Conservation (phyloP, 2,329 filamentous ascomycete genomes). For the Colletotrichum sp. region DNA sequence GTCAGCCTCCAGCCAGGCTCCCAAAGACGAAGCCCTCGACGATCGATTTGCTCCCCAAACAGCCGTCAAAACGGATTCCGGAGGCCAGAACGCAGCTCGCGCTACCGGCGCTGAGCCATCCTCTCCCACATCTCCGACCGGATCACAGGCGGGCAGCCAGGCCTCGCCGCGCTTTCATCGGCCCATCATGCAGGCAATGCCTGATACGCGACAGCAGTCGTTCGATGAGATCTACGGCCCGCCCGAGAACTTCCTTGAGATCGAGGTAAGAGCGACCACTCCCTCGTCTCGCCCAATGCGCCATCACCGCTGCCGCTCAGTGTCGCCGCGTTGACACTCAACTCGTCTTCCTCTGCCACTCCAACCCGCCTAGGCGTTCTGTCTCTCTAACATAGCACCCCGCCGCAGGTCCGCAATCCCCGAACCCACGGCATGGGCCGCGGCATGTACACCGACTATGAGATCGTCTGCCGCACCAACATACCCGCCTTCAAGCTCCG, state of each 20-base stretch:
- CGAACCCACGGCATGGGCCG: conserved; percentile 94
- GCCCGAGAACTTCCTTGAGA: conserved; percentile 98
- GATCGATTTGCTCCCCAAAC: neutral
- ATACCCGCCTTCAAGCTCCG: conserved; percentile 98
- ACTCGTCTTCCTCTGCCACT: neutral
- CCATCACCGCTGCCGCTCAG: neutral
- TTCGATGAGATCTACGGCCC: conserved; percentile 99
- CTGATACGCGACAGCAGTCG: conserved; percentile 83
- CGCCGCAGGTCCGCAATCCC: conserved; percentile 81
- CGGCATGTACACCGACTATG: conserved; percentile 98
- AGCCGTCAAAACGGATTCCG: conserved; percentile 49
- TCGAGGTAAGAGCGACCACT: conserved; percentile 69
- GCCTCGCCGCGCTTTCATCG: conserved; percentile 46
- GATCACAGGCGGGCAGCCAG: conserved; percentile 22
- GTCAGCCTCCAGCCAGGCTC: neutral
- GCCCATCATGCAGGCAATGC: conserved; percentile 69
- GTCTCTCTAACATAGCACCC: neutral
- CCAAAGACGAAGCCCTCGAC: neutral
- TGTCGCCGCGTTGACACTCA: neutral
- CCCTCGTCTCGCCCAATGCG: neutral
- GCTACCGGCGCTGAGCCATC: conserved; percentile 32
- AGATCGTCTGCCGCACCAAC: conserved; percentile 97
- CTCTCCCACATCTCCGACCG: conserved; percentile 23
- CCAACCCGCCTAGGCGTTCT: neutral
- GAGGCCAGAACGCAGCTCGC: conserved; percentile 38